Evolutionary conservation across 2,329 filamentous ascomycete species (phyloP), one percentile per base, ranked within the genome.

Genomic region (Cercospora zeae-maydis): DNA sequence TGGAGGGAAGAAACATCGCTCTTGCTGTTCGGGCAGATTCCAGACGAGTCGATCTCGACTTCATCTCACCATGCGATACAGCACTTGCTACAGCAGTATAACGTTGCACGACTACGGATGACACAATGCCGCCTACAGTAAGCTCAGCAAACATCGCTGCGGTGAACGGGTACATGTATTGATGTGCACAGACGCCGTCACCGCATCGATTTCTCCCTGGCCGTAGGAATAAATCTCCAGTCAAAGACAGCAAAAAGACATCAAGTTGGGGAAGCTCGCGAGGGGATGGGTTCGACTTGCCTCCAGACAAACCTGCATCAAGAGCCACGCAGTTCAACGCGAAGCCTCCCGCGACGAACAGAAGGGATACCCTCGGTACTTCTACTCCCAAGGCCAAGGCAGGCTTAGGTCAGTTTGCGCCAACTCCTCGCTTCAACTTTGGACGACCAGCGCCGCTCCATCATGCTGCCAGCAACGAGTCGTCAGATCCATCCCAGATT

Each of bases 131-230:
- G 27, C 64, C 64, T 27, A 37, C 55, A 19, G 56, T 60, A 49
- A 47, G 36, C 19, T 27, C 16, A n/a, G 33, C 13, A 31, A 9
- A 6, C 19, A 4, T 34, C 11, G 14, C 30, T 21, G 27, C 7
- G 21, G 49, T 34, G 49, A 53, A 33, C 4, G 1, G 16, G 31
- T 49, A 59, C 42, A 31, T 31, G 30, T 63, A 2, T 42, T 3
- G 55, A 27, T 21, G n/a, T 10, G 3, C 10, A 45, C n/a, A 72
- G 71, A 67, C 67, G 14, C 70, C 70, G 7, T 72, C 71, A 47
- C 70, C 71, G 11, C 70, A 65, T 58, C 66, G 70, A n/a, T 73
- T 72, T 58, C 58, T 73, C 8, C 51, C 66, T 16, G 65, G 65
- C 3, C 51, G 47, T n/a, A 61, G 58, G 8, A 66, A 66, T 13